Evolutionary conservation across 768 basidiomycete species (phyloP).

Genomic region (Tremella yokohamensis): DNA sequence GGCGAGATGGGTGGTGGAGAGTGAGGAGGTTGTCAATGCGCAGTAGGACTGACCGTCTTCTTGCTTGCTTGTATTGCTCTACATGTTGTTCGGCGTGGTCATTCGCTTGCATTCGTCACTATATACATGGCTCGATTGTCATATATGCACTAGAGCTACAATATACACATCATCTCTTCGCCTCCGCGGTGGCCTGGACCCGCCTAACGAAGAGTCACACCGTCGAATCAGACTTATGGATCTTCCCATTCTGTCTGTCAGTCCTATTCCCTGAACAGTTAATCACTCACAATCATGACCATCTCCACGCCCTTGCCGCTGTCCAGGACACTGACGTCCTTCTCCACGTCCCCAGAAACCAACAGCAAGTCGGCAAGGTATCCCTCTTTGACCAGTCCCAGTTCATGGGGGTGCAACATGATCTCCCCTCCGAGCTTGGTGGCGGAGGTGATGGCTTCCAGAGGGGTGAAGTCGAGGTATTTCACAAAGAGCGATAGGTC

Average conservation of each 20-base stretch:
- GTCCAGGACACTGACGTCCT: slow-evolving; percentile 6
- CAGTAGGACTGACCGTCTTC: neutral
- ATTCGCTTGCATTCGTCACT: too few species aligned
- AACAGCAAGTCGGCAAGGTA: slow-evolving; percentile 10
- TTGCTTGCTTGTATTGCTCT: too few species aligned
- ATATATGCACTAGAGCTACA: too few species aligned
- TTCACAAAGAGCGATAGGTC: slow-evolving; percentile 10
- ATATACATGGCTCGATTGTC: too few species aligned
- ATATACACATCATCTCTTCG: too few species aligned
- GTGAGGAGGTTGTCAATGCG: neutral
- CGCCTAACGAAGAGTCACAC: too few species aligned
- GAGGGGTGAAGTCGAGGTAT: slow-evolving; percentile 3
- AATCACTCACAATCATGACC: slow-evolving; percentile 10
- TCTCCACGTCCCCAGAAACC: slow-evolving; percentile 6
- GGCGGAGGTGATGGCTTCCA: slow-evolving; percentile 9
- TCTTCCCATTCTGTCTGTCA: too few species aligned
- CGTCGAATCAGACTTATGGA: too few species aligned
- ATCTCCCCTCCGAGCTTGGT: slow-evolving; percentile 11
- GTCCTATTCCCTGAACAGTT: too few species aligned
- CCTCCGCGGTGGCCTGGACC: too few species aligned
- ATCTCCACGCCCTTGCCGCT: slow-evolving; percentile 1
- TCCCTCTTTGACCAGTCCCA: slow-evolving; percentile 1
- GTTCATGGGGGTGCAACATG: slow-evolving; percentile 9
- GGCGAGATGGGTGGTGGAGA: slow-evolving; percentile 29
- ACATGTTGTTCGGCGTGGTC: too few species aligned